Conservation (phyloP, 345 rosid genomes). For the Abelmoschus esculentus region DNA sequence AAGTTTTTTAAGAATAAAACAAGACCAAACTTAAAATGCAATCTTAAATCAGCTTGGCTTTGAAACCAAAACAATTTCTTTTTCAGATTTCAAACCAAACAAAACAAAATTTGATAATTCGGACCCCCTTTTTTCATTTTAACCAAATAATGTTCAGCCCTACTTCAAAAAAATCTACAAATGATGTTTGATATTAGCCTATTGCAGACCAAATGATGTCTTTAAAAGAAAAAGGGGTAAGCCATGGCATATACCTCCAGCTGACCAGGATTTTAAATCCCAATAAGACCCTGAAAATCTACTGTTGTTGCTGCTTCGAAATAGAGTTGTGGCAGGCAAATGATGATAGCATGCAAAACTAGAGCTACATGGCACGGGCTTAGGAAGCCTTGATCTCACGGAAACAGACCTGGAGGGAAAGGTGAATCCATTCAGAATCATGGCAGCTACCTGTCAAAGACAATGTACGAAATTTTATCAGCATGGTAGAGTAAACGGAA, state of each 20-base stretch:
- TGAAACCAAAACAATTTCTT: too few species aligned
- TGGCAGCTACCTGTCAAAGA: conserved; percentile 7
- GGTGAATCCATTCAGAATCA: conserved; percentile 4
- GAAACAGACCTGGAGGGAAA: neutral
- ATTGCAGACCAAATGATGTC: neutral
- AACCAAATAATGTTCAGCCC: too few species aligned
- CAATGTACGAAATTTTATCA: neutral
- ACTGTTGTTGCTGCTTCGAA: neutral
- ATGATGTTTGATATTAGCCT: neutral
- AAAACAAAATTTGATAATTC: too few species aligned
- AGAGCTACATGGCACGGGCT: neutral
- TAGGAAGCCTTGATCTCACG: conserved; percentile 1
- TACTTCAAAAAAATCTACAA: neutral
- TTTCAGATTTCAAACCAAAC: too few species aligned
- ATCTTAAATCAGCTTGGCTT: too few species aligned
- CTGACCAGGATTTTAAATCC: neutral
- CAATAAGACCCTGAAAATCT: neutral
- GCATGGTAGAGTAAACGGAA: neutral
- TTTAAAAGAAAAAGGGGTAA: neutral
- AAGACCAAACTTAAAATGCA: neutral
- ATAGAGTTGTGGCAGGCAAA: neutral
- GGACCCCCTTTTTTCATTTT: too few species aligned
- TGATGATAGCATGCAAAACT: neutral
- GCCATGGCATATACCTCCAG: neutral
- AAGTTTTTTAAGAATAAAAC: neutral